Percentiles rank a stretch among this genome's conserved stretches.
These are phyloP conservation scores for Heritiera fomes DNA, from an alignment of 345 rosid species.

Conservation along the genomic window DNA sequence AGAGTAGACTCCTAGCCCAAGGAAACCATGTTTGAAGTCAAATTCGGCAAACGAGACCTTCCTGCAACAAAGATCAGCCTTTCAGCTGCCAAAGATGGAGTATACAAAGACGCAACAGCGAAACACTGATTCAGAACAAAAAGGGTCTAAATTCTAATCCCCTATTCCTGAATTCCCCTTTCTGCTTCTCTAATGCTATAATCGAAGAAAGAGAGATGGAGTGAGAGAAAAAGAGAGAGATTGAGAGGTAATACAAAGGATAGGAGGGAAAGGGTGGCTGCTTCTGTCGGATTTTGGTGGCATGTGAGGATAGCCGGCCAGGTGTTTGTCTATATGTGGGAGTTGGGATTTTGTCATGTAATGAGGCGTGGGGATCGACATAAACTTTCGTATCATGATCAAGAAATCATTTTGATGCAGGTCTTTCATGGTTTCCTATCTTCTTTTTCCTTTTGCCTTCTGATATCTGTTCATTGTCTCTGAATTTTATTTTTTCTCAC, in stretches of 20 bases:
- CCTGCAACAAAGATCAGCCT: slow-evolving; percentile 2
- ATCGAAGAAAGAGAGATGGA: slow-evolving; percentile 17
- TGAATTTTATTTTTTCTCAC: background rate
- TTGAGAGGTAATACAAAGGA: slow-evolving; percentile 28
- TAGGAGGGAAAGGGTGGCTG: slow-evolving; percentile 14
- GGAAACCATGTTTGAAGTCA: slow-evolving; percentile 29
- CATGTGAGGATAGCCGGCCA: slow-evolving; percentile 71
- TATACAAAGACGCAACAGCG: slow-evolving; percentile 5
- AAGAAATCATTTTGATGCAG: slow-evolving; percentile 34
- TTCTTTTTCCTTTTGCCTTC: background rate
- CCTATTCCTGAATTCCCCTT: background rate
- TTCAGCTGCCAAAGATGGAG: slow-evolving; percentile 26
- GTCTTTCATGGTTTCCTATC: background rate
- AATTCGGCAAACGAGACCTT: slow-evolving; percentile 32
- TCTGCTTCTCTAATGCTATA: background rate
- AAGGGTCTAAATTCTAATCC: slow-evolving; percentile 27
- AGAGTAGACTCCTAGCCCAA: slow-evolving; percentile 33
- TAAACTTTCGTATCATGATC: slow-evolving; percentile 32
- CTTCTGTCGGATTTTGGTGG: slow-evolving; percentile 47
- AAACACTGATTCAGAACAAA: slow-evolving; percentile 20
- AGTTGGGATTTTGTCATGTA: slow-evolving; percentile 51
- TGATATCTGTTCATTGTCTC: background rate
- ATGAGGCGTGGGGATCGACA: slow-evolving; percentile 22
- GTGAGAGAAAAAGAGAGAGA: background rate
- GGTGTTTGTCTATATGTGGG: slow-evolving; percentile 49